These are phyloP conservation scores for Candolleomyces eurysporus DNA, from an alignment of 768 basidiomycete species.

Conservation along the genomic window DNA sequence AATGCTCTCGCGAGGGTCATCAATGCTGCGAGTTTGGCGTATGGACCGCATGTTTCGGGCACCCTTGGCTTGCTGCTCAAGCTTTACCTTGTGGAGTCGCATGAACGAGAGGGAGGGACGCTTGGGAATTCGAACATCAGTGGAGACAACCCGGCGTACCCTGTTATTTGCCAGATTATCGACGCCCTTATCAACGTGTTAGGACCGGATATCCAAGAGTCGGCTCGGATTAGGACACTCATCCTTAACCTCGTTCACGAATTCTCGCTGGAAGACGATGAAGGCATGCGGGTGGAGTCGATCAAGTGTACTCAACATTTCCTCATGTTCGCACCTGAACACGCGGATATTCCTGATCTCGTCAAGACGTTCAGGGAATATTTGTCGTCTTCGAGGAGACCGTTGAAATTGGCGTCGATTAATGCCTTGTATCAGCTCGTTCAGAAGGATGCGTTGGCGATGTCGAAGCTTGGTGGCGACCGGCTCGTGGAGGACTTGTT, in stretches of 20 bases:
- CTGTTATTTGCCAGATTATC: constrained; percentile 86
- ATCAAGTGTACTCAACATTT: constrained; percentile 97
- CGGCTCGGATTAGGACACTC: constrained; percentile 70
- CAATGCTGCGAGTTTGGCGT: constrained; percentile 88
- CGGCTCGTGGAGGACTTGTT: constrained; percentile 92
- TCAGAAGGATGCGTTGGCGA: constrained; percentile 86
- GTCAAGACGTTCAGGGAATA: constrained; percentile 77
- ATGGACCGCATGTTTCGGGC: constrained; percentile 82
- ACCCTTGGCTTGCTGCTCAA: constrained; percentile 91
- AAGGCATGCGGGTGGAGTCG: constrained; percentile 87
- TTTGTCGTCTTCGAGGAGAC: constrained; percentile 76
- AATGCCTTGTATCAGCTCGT: constrained; percentile 96
- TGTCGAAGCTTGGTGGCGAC: constrained; percentile 94
- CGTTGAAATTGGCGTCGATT: constrained; percentile 91
- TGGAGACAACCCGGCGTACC: constrained; percentile 90
- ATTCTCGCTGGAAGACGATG: constrained; percentile 82
- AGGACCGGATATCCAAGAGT: constrained; percentile 94
- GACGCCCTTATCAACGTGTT: constrained; percentile 92
- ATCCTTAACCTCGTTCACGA: constrained; percentile 84
- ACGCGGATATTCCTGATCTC: constrained; percentile 77
- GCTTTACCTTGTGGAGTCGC: constrained; percentile 84
- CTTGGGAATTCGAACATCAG: constrained; percentile 79
- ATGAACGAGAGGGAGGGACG: constrained; percentile 91
- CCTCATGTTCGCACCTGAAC: constrained; percentile 90
- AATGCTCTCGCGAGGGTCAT: constrained; percentile 84